phyloP scores from a whole-genome alignment of 2,329 filamentous ascomycete species.

The Fonsecaea pedrosoi region DNA sequence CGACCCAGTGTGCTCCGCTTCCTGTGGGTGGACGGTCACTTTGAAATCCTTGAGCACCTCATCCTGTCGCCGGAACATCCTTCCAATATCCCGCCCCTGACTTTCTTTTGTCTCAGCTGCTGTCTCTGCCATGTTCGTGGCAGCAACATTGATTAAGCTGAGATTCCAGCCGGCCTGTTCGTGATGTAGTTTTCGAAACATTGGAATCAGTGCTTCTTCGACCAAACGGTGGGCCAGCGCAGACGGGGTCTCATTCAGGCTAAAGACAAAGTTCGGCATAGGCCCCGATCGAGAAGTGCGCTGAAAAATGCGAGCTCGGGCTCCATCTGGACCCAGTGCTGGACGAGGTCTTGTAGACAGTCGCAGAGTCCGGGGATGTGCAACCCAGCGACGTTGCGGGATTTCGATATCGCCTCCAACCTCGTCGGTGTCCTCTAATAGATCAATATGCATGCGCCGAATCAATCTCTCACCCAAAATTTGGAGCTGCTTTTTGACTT shows the following conservation, averaged over 20 bases:
- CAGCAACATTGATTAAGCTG: constrained; percentile 83
- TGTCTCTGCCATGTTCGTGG: constrained; percentile 77
- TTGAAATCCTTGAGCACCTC: constrained; percentile 71
- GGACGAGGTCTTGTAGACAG: constrained; percentile 74
- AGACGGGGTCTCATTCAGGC: constrained; percentile 63
- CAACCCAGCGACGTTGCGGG: constrained; percentile 67
- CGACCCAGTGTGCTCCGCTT: constrained; percentile 2
- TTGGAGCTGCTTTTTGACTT: constrained; percentile 72
- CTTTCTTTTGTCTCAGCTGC: constrained; percentile 60
- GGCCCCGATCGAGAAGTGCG: constrained; percentile 78
- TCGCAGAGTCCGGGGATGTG: constrained; percentile 79
- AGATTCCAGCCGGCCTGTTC: constrained; percentile 77
- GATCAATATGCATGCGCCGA: constrained; percentile 77
- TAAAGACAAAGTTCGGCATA: constrained; percentile 77
- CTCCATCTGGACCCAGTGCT: constrained; percentile 60
- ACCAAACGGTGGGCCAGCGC: constrained; percentile 72
- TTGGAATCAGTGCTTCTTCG: constrained; percentile 68
- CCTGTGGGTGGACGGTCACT: constrained; percentile 43
- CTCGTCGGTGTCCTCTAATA: constrained; percentile 63
- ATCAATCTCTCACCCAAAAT: constrained; percentile 73
- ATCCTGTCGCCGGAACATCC: constrained; percentile 81
- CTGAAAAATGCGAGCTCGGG: constrained; percentile 65
- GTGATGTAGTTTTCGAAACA: constrained; percentile 77
- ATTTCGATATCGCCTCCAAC: constrained; percentile 30
- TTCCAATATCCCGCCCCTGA: constrained; percentile 76